These are phyloP conservation scores for Chaetomium strumarium DNA, from an alignment of 2,329 filamentous ascomycete genomes.

Conservation along the genomic window DNA sequence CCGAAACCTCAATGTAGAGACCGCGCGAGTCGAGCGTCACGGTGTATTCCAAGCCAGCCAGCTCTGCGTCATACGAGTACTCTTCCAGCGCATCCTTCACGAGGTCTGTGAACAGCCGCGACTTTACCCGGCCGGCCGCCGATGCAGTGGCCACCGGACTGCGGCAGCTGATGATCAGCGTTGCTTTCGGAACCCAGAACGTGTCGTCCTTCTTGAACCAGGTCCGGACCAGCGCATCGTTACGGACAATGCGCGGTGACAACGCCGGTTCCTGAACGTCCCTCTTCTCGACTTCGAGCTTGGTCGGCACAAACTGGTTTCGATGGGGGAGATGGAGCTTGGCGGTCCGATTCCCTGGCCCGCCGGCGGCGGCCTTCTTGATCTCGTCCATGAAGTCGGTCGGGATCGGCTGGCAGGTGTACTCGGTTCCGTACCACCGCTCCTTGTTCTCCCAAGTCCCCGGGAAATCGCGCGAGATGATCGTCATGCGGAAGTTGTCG, in stretches of 20 bases:
- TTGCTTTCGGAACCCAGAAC: constrained; percentile 96
- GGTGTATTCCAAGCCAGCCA: constrained; percentile 80
- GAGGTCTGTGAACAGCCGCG: constrained; percentile 74
- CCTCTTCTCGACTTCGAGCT: constrained; percentile 91
- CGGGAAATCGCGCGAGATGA: constrained; percentile 78
- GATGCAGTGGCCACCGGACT: constrained; percentile 76
- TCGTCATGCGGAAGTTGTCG: constrained; percentile 81
- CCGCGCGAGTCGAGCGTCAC: constrained; percentile 68
- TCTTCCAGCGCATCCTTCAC: constrained; percentile 85
- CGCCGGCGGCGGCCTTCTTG: constrained; percentile 53
- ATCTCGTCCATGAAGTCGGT: constrained; percentile 68
- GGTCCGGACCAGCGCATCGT: constrained; percentile 71
- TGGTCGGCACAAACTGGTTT: constrained; percentile 93
- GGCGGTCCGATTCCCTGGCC: constrained; percentile 53
- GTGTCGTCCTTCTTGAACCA: constrained; percentile 99
- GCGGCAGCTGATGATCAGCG: constrained; percentile 72
- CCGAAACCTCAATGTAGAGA: constrained; percentile 70
- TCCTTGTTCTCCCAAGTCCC: constrained; percentile 83
- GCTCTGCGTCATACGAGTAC: constrained; percentile 92
- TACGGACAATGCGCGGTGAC: constrained; percentile 74
- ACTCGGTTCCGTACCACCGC: constrained; percentile 97
- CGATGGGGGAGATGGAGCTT: constrained; percentile 81
- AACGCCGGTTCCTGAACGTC: constrained; percentile 70
- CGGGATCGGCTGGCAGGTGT: constrained; percentile 75
- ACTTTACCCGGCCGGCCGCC: constrained; percentile 71